Evolutionary conservation across 345 rosid species (phyloP).

Genomic region (Ceriops decandra): DNA sequence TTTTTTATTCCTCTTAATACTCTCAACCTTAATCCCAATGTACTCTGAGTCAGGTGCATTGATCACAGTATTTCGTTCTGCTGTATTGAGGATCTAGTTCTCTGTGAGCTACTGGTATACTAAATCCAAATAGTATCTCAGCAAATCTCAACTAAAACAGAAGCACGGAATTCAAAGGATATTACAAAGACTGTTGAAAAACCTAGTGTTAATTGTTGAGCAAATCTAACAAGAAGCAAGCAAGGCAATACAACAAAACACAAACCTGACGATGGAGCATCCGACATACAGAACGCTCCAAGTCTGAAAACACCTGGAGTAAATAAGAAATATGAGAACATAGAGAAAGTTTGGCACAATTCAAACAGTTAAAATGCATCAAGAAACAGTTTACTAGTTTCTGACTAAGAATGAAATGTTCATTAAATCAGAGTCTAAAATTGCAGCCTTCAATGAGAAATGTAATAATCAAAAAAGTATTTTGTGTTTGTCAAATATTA

Average conservation of each 20-base stretch:
- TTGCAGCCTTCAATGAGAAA: background rate
- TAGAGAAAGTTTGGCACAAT: background rate
- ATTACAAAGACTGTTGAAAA: background rate
- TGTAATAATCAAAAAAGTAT: background rate
- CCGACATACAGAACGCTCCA: conserved; percentile 93
- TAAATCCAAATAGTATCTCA: background rate
- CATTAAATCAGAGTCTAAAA: background rate
- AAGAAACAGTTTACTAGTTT: background rate
- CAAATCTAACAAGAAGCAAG: background rate
- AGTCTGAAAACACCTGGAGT: conserved; percentile 84
- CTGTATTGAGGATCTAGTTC: too few relatives aligned
- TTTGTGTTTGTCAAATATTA: conserved; percentile 1
- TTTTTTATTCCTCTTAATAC: too few relatives aligned
- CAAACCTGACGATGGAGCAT: conserved; percentile 93
- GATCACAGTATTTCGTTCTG: too few relatives aligned
- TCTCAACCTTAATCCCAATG: too few relatives aligned
- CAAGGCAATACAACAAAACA: conserved; percentile 12
- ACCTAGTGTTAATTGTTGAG: background rate
- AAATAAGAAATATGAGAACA: conserved; percentile 6
- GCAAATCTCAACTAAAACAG: background rate
- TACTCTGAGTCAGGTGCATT: too few relatives aligned
- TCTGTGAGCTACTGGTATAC: too few relatives aligned
- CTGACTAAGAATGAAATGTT: background rate
- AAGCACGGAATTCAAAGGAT: background rate
- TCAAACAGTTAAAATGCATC: background rate